Conservation (phyloP, 2,329 filamentous ascomycete species). For the Alternaria ethzedia region DNA sequence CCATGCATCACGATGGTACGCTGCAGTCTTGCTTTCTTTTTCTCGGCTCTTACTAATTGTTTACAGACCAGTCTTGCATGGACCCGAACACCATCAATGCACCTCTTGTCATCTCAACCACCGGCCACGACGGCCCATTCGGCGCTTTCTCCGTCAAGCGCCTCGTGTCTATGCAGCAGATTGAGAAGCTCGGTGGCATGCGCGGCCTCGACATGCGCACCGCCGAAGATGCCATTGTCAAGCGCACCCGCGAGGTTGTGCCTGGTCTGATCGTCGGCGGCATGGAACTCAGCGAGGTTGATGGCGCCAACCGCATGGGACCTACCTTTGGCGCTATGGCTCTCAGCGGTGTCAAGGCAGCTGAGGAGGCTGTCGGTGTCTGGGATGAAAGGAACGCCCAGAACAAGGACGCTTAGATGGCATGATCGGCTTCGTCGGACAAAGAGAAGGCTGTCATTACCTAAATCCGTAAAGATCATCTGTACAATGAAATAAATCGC, state of each 20-base stretch:
- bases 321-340: conserved; percentile 91
- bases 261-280: conserved; percentile 91
- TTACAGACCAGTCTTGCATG: conserved; percentile 90
- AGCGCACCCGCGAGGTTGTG: conserved; percentile 85
- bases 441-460: conserved; percentile 2
- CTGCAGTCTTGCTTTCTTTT: background rate
- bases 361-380: conserved; percentile 80
- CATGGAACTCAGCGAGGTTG: conserved; percentile 91
- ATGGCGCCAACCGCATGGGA: conserved; percentile 91
- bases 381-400: conserved; percentile 80
- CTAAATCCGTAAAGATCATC: background rate
- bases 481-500: background rate
- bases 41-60: conserved; percentile 9
- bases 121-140: conserved; percentile 89
- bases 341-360: conserved; percentile 85
- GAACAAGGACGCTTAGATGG: conserved; percentile 61
- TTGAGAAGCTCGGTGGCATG: conserved; percentile 89
- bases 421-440: background rate
- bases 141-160: conserved; percentile 91
- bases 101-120: conserved; percentile 85
- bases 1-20: conserved; percentile 58
- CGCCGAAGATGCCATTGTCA: conserved; percentile 93
- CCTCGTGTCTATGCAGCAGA: conserved; percentile 83
- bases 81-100: conserved; percentile 97
- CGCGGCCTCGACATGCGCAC: conserved; percentile 90